Percentiles rank a stretch among this genome's conserved stretches.
Evolutionary conservation across 2,329 filamentous ascomycete species (phyloP).

Genomic region (Zarea fungicola): DNA sequence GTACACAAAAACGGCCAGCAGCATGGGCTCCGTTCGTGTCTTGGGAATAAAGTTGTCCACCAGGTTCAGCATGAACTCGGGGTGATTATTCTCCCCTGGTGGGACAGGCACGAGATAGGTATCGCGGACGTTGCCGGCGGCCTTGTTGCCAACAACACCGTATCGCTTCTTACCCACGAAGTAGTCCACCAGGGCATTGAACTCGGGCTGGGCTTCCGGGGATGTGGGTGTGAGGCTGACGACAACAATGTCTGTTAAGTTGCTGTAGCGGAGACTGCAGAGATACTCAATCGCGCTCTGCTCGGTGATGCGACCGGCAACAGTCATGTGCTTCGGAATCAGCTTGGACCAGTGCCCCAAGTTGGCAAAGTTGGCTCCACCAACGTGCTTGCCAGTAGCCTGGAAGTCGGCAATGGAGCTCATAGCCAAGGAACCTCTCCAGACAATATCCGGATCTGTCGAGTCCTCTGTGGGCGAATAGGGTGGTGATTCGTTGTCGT

Average conservation of each 20-base stretch:
- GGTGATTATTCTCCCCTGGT: conserved; percentile 62
- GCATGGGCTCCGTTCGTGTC: conserved; percentile 65
- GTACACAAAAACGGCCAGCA: conserved; percentile 82
- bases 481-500: conserved; percentile 72
- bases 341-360: conserved; percentile 68
- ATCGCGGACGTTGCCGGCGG: conserved; percentile 71
- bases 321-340: conserved; percentile 63
- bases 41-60: conserved; percentile 75
- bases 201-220: conserved; percentile 54
- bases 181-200: conserved; percentile 78
- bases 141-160: conserved; percentile 77
- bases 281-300: conserved; percentile 86
- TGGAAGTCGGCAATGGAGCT: conserved; percentile 69
- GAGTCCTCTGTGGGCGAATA: conserved; percentile 76
- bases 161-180: conserved; percentile 79
- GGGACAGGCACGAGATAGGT: conserved; percentile 87
- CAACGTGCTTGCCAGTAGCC: conserved; percentile 75
- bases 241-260: conserved; percentile 77
- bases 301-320: conserved; percentile 76
- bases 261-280: conserved; percentile 76
- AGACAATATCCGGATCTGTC: conserved; percentile 64
- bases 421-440: conserved; percentile 75
- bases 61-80: conserved; percentile 85
- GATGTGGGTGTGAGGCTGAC: conserved; percentile 65
- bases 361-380: conserved; percentile 68